Base-by-base conservation (phyloP, 495 filamentous ascomycete species). In the Penicillium longicatenatum region DNA sequence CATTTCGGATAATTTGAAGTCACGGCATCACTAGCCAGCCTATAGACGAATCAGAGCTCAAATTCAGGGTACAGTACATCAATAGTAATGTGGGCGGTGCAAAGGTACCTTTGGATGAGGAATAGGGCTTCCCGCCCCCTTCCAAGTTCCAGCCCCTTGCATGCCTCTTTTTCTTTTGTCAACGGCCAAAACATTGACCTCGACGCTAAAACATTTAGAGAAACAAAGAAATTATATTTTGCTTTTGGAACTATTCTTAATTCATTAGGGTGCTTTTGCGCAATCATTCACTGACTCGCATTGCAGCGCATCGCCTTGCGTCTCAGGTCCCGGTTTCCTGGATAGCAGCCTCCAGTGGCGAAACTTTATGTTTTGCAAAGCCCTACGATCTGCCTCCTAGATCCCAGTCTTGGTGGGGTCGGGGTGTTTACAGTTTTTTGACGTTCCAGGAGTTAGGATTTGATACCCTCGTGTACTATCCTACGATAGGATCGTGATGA, bases 251-350 rank as follows among this genome's bases (percentile, higher is more conserved):
- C 31, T 47, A 58, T 42, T 52, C 35, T 24, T 52, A 43, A 41
- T 51, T 14, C 47, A 17, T 22, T 22, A 24, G 43, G 22, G 21
- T 30, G 11, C 19, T 48, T 39, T 22, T 17, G 33, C 26, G 16
- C 19, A 37, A 35, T 30, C 4, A n/a, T n/a, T 54, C 41, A 39
- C 50, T 66, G 65, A 61, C 60, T 65, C 33, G 65, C 65, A 66
- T 63, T 58, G 63, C 63, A 62, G 59, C 17, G 43, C 52, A 61
- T 66, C 52, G 24, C 65, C 65, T 68, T 68, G 60, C 65, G 58
- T 68, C 19, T 26, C 48, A 46, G 9, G 42, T 63, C 55, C 59
- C 65, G 60, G 51, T 39, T 63, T 43, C 52, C 65, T 51, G 60
- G 57, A 59, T 66, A 60, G 26, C 51, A 42, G 26, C 21, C n/a